Evolutionary conservation across 1,139 yeast species (phyloP), one percentile per base, ranked within the genome.

Genomic region (Diutina siamensis): DNA sequence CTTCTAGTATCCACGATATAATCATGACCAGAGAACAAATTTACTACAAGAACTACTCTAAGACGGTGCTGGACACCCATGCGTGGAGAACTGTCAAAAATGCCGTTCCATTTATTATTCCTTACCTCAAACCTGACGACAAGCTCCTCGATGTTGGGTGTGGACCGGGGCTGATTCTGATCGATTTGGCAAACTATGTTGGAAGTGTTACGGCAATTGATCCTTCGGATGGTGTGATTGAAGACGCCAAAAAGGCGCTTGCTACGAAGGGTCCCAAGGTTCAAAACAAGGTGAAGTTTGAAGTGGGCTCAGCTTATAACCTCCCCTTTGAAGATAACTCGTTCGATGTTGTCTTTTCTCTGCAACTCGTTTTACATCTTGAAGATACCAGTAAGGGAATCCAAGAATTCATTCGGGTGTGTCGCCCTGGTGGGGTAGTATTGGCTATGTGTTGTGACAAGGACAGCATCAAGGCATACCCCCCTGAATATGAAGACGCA

Each of bases 161-260:
- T 49, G 73, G 73, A 0, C 72, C 72, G 2, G 73, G 71, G 1
- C 56, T 71, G 18, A 68, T 68, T 44, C 64, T 69, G 12, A 48
- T 57, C 17, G 71, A 64, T 47, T 51, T 65, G 36, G 69, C 66
- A 13, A 50, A 53, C 40, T 60, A 63, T 48, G 52, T 64, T 5
- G 67, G 67, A 27, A 51, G 50, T 17, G 61, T 67, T 1, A 51
- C 61, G 38, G 72, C 70, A 0, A 50, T 68, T 21, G 73, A 68
- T 31, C 62, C 67, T 17, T 58, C 63, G 1, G 53, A 53, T 34
- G 66, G 55, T 20, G 52, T 67, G 27, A 48, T 67, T 19, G 59
- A 61, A 9, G 52, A 53, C 18, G 66, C 69, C n/a, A 50, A 48
- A 5, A 48, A 49, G 19, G 46, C 47, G 15, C 25, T 25, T 15